Percentiles rank a stretch among this genome's conserved stretches.
Conservation (phyloP, 2,329 filamentous ascomycete species). For the Xylariales sp. region DNA sequence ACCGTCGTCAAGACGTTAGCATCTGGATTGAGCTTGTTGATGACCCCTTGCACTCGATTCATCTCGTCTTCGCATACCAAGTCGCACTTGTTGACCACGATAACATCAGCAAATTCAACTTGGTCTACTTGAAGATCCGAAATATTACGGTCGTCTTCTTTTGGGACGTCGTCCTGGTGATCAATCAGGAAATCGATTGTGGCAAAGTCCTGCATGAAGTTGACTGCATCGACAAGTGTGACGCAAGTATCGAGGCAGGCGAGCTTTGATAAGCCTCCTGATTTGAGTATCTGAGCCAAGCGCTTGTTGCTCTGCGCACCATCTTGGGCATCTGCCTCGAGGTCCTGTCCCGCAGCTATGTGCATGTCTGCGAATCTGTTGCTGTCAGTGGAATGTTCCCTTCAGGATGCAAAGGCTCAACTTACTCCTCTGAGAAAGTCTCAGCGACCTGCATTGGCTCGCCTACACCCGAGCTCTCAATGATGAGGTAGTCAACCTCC, state of each 20-base stretch:
- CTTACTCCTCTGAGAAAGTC: conserved; percentile 44
- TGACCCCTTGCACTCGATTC: conserved; percentile 39
- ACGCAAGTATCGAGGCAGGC: conserved; percentile 66
- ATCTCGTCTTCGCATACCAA: conserved; percentile 1
- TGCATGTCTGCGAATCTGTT: conserved; percentile 27
- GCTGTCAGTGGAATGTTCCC: no score
- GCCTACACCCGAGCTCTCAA: conserved; percentile 68
- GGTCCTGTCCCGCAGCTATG: conserved; percentile 19
- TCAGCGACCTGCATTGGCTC: conserved; percentile 71
- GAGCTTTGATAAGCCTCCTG: conserved; percentile 62
- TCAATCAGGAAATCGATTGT: conserved; percentile 58
- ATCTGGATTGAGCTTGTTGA: conserved; percentile 60
- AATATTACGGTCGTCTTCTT: conserved; percentile 68
- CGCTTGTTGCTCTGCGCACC: conserved; percentile 19
- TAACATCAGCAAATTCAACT: conserved; percentile 71
- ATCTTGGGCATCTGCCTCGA: conserved; percentile 22
- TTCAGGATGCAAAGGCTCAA: neutral
- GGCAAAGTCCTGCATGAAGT: conserved; percentile 49
- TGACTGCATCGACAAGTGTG: conserved; percentile 69
- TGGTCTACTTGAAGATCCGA: conserved; percentile 74
- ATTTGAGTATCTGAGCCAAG: conserved; percentile 20
- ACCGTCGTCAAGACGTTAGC: conserved; percentile 58
- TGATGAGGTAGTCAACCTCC: conserved; percentile 66
- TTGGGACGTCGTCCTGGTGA: conserved; percentile 48
- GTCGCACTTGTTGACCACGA: conserved; percentile 67